phyloP scores from a whole-genome alignment of 768 basidiomycete genomes.

The Xerocomus spinulosus region DNA sequence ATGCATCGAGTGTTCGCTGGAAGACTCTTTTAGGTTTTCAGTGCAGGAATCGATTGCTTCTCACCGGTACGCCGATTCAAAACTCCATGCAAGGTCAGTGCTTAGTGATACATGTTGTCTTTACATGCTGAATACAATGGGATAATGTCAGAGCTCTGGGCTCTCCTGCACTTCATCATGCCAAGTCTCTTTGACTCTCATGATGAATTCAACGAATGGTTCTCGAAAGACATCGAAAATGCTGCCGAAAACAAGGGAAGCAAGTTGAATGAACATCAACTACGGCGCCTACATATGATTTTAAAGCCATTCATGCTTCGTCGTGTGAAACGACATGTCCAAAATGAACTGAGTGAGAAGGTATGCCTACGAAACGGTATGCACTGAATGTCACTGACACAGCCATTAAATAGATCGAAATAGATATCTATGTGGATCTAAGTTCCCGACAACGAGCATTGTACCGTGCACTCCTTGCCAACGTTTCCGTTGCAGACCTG shows the following conservation, averaged over 20 bases:
- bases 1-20: conserved; percentile 93
- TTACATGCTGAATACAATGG: conserved; percentile 2
- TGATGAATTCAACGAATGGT: conserved; percentile 99
- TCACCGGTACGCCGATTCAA: conserved; percentile 98
- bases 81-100: conserved; percentile 95
- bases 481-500: conserved; percentile 92
- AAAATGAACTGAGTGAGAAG: conserved; percentile 99
- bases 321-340: conserved; percentile 96
- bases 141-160: conserved; percentile 79
- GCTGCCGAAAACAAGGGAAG: conserved; percentile 88
- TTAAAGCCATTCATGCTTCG: conserved; percentile 99
- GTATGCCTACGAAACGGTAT: conserved; percentile 37
- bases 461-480: conserved; percentile 85
- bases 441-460: conserved; percentile 88
- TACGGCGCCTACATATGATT: conserved; percentile 95
- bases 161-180: conserved; percentile 99
- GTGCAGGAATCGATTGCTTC: conserved; percentile 88
- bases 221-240: conserved; percentile 98
- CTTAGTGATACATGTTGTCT: background rate
- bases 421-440: conserved; percentile 90
- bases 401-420: conserved; percentile 82
- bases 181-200: conserved; percentile 98
- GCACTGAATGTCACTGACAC: conserved; percentile 67
- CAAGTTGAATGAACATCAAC: conserved; percentile 90
- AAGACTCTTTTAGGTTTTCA: conserved; percentile 95